Evolutionary conservation across 2,329 filamentous ascomycete species (phyloP).

Genomic region (Epichloe aotearoae): DNA sequence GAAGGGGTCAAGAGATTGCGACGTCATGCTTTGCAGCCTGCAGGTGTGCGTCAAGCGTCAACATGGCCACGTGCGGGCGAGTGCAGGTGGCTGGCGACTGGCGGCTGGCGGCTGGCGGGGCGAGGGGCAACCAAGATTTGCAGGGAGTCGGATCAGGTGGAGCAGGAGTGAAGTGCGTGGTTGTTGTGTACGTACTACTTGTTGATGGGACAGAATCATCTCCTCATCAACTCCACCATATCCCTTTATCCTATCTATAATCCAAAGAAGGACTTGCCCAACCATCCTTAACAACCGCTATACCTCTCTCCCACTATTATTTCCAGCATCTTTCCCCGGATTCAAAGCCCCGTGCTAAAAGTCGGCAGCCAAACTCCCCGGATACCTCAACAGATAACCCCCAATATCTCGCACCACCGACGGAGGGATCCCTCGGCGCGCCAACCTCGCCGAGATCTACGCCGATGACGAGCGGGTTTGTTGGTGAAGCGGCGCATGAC

Average conservation of each 20-base stretch:
- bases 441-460: constrained; percentile 41
- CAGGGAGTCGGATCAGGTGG: no score
- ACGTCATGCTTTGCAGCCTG: neutral
- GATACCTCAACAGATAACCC: no score
- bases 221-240: constrained; percentile 39
- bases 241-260: constrained; percentile 51
- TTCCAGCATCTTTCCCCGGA: constrained; percentile 46
- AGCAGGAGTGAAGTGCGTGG: no score
- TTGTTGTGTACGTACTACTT: no score
- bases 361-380: constrained; percentile 44
- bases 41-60: no score
- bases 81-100: no score
- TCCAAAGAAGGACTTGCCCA: constrained; percentile 50
- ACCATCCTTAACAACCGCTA: constrained; percentile 45
- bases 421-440: constrained; percentile 13
- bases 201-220: neutral
- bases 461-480: constrained; percentile 52
- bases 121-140: no score
- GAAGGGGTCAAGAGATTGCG: no score
- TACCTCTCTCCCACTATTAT: constrained; percentile 42
- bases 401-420: no score
- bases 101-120: no score
- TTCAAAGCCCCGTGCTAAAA: constrained; percentile 62
- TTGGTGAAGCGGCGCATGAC: constrained; percentile 46
- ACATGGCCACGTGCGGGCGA: no score